Evolutionary conservation across 805 yeast genomes (phyloP), one percentile per base, ranked within the genome.

Genomic region (Metschnikowia bowlesiae): DNA sequence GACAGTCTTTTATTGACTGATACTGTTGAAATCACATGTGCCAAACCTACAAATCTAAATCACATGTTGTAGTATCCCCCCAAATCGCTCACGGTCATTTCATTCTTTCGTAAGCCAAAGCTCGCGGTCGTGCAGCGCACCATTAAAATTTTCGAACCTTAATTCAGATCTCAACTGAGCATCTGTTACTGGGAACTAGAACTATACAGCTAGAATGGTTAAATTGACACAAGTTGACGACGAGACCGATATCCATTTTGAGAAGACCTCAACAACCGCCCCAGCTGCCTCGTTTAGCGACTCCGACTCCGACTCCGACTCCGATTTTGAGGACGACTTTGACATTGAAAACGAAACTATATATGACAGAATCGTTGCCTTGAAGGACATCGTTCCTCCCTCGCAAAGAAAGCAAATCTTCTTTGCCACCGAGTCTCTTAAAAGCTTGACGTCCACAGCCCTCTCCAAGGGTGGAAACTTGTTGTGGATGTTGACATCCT

Each of bases 351-450:
- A 84, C 64, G 99, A 94, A 76, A 84, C 96, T 32, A 58, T 94
- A 14, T 70, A 76, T 53, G 98, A 94, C 62, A 87, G 99, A 80
- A 69, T 94, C 56, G 81, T 82, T 55, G 99, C 99, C 46, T 80
- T 94, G 62, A 89, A 85, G 70, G 97, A 94, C 67, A 87, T 92
- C 48, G 75, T 94, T 46, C 89, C 97, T 43, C 97, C 97, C 60
- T 79, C 80, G 59, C 90, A 87, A 68, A 86, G 98, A 75, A 66
- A 66, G 45, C 65, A 63, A 39, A 61, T 73, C 59, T 57, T 69
- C 53, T 67, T 75, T 39, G 69, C 80, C 37, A 59, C 62, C 11
- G 60, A 61, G 44, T 46, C 57, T 33, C 54, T 67, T 41, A 62
- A 61, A 52, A 54, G 58, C 13, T 57, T 50, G 35, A 61, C 82